These are phyloP conservation scores for Coemansia sp. DNA, from an alignment of 192 early-diverging fungal genomes.

Conservation along the genomic window DNA sequence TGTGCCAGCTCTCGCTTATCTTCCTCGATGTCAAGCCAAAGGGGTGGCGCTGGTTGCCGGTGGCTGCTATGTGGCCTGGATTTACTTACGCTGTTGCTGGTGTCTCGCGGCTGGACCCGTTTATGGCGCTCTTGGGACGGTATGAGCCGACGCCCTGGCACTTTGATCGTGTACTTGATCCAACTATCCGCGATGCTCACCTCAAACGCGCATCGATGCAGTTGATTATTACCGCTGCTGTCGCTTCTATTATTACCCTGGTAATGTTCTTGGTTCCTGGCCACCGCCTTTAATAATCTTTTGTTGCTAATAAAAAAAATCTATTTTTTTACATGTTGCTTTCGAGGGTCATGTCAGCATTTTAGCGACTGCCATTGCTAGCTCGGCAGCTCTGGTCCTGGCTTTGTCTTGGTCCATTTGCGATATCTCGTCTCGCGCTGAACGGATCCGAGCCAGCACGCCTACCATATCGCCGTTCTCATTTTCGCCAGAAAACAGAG, in stretches of 20 bases:
- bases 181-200: slow-evolving; percentile 35
- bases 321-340: neutral
- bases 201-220: slow-evolving; percentile 41
- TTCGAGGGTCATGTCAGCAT: neutral
- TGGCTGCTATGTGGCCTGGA: slow-evolving; percentile 47
- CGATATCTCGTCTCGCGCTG: slow-evolving; percentile 35
- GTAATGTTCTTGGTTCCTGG: slow-evolving; percentile 52
- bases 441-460: slow-evolving; percentile 20
- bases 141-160: slow-evolving; percentile 46
- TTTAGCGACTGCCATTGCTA: slow-evolving; percentile 41
- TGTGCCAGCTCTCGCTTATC: slow-evolving; percentile 46
- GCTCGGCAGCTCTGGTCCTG: slow-evolving; percentile 40
- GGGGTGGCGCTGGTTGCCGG: slow-evolving; percentile 55
- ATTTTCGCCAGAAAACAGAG: slow-evolving; percentile 15
- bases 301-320: neutral
- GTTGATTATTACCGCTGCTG: slow-evolving; percentile 22
- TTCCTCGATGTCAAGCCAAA: slow-evolving; percentile 53
- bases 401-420: slow-evolving; percentile 32
- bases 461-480: slow-evolving; percentile 29
- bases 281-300: slow-evolving; percentile 33
- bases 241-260: slow-evolving; percentile 39
- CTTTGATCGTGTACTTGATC: slow-evolving; percentile 35
- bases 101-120: slow-evolving; percentile 45
- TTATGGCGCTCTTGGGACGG: slow-evolving; percentile 39
- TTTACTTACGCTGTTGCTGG: slow-evolving; percentile 42